Evolutionary conservation across 345 rosid species (phyloP), one percentile per base, ranked within the genome.

Genomic region (Salix suchowensis): DNA sequence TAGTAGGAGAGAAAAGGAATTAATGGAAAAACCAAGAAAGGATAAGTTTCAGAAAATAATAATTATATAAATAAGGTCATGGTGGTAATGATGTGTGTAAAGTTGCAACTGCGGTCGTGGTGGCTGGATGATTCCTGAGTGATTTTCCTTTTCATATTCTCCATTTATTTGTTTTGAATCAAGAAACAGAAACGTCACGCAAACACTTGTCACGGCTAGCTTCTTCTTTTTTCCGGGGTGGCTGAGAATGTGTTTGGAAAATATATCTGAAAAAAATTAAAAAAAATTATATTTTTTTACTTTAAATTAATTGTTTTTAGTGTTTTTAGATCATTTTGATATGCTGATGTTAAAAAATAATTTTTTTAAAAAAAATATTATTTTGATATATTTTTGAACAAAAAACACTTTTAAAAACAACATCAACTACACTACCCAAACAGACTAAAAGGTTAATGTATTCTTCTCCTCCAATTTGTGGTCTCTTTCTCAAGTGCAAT

Each of bases 181-280:
- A 65, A 79, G 61, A 37, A 79, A 76, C 72, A 71, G 82, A 78
- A 78, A 75, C 84, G 87, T 85, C 88, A 85, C 81, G 79, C 84
- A 83, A 80, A 75, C 83, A 84, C 84, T 72, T 71, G 39, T 1
- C 26, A 21, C n/a, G 26, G 26, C 14, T 58, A 10, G 0, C 62
- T 0, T 3, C 62, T 54, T 0, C 24, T 7, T 1, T 2, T 6
- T 19, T 2, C 2, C 44, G 32, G 34, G 4, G 4, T 32, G 34
- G 0, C 0, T 2, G 34, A 32, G 0, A 32, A 32, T 32, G 5
- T 34, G 36, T 34, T 34, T 34, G 5, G 1, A 34, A 34, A 4
- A 34, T 4, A 34, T 4, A 34, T 34, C 0, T 34, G 5, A 34
- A 34, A 34, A 32, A 32, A n/a, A n/a, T n/a, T n/a, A n/a, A n/a